Conservation (phyloP, 345 rosid genomes). For the Passiflora organensis region DNA sequence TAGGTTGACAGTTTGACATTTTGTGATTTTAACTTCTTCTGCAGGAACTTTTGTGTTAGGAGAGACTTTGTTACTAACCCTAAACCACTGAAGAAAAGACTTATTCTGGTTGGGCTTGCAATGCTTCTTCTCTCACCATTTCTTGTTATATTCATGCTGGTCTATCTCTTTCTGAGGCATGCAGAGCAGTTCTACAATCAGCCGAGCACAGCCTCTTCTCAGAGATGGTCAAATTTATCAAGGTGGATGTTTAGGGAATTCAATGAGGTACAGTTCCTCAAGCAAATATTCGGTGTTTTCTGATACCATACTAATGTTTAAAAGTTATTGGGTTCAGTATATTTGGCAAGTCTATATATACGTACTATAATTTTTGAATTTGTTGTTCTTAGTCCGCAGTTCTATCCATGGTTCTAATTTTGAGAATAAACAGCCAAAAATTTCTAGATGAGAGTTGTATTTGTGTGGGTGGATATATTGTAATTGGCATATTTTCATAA, state of each 20-base stretch:
- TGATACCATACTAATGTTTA: not conserved
- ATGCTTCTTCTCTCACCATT: constrained; percentile 92
- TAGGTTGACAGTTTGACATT: constrained; percentile 2
- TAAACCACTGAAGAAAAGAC: constrained; percentile 66
- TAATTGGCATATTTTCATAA: not conserved
- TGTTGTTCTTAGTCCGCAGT: not conserved
- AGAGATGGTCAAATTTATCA: constrained; percentile 97
- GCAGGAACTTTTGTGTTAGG: constrained; percentile 85
- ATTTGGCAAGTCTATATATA: constrained; percentile 1
- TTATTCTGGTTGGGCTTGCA: constrained; percentile 78
- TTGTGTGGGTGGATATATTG: too few species aligned
- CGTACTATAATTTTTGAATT: not conserved
- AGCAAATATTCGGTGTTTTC: not conserved
- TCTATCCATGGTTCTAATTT: too few species aligned
- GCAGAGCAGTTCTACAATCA: constrained; percentile 97
- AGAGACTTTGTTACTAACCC: constrained; percentile 89
- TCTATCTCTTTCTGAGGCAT: constrained; percentile 89
- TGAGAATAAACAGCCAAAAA: too few species aligned
- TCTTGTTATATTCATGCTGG: constrained; percentile 93
- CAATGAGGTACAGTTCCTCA: constrained; percentile 60
- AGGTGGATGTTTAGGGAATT: constrained; percentile 95
- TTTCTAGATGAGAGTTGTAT: too few species aligned
- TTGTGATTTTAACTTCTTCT: constrained; percentile 32
- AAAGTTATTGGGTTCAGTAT: constrained; percentile 1
- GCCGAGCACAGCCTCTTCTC: constrained; percentile 95